phyloP scores from a whole-genome alignment of 2,329 filamentous ascomycete genomes.

The Microcyclosporella mali region DNA sequence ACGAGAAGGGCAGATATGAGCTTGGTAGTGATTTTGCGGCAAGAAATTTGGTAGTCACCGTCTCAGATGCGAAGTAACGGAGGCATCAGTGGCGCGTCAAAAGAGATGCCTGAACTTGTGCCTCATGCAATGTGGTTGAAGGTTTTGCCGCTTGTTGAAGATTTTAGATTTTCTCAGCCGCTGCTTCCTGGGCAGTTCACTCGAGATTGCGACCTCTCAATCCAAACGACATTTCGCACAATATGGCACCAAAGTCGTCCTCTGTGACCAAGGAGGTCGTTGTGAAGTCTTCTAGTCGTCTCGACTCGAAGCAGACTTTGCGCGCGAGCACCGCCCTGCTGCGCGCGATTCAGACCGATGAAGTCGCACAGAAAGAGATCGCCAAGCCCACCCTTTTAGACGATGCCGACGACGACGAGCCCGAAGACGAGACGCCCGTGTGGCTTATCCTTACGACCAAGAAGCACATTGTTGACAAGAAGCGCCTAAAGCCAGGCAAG shows the following conservation, averaged over 20 bases:
- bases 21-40: no score
- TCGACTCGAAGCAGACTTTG: conserved; percentile 47
- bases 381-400: conserved; percentile 52
- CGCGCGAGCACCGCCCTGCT: conserved; percentile 56
- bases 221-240: conserved; percentile 9
- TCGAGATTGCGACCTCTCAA: background rate
- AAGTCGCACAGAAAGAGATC: conserved; percentile 43
- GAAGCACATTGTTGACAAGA: conserved; percentile 65
- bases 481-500: conserved; percentile 75
- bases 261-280: conserved; percentile 33
- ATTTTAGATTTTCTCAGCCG: no score
- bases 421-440: conserved; percentile 48
- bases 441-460: conserved; percentile 60
- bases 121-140: no score
- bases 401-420: conserved; percentile 40
- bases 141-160: no score
- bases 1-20: no score
- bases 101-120: no score
- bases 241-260: conserved; percentile 27
- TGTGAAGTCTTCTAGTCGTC: conserved; percentile 33
- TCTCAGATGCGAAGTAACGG: no score
- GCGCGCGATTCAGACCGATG: conserved; percentile 41
- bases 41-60: no score
- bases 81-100: no score
- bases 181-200: no score